Evolutionary conservation across 331 rosid genomes (phyloP).

Genomic region (Malus hybrid): DNA sequence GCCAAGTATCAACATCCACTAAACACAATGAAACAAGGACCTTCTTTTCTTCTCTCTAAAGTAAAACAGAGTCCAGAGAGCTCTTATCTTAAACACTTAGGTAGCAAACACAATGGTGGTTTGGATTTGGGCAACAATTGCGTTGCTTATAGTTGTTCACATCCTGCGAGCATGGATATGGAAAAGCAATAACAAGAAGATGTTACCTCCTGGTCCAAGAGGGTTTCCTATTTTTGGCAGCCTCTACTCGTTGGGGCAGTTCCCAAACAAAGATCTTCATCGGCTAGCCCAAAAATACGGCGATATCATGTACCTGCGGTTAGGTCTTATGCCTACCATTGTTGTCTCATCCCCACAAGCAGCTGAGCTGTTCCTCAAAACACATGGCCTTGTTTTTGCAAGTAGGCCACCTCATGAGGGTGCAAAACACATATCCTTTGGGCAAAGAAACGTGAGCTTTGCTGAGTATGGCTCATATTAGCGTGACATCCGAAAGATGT

Average conservation of each 20-base stretch:
- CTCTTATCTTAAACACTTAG: no score
- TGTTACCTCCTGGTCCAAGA: constrained; percentile 7
- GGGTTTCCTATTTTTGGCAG: not conserved
- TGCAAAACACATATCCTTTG: constrained; percentile 33
- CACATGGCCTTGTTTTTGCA: constrained; percentile 44
- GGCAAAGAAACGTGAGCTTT: constrained; percentile 21
- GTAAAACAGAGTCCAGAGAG: no score
- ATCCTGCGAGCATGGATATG: constrained; percentile 14
- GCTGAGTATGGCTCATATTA: not conserved
- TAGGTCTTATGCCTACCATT: constrained; percentile 47
- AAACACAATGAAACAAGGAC: no score
- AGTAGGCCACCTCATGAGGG: constrained; percentile 38
- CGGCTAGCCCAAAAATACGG: constrained; percentile 37
- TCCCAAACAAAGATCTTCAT: constrained; percentile 36
- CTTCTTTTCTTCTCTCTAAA: no score
- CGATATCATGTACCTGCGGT: constrained; percentile 5
- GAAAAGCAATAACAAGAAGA: constrained; percentile 16
- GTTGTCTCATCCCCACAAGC: constrained; percentile 69
- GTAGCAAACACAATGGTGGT: not conserved
- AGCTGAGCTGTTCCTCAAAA: not conserved
- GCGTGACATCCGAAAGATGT: no score
- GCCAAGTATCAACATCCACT: no score
- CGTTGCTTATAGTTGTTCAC: constrained; percentile 7
- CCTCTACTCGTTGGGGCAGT: constrained; percentile 33
- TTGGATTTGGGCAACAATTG: constrained; percentile 21